These are phyloP conservation scores for Linnemannia hyalina DNA, from an alignment of 192 early-diverging fungal species.

Conservation along the genomic window DNA sequence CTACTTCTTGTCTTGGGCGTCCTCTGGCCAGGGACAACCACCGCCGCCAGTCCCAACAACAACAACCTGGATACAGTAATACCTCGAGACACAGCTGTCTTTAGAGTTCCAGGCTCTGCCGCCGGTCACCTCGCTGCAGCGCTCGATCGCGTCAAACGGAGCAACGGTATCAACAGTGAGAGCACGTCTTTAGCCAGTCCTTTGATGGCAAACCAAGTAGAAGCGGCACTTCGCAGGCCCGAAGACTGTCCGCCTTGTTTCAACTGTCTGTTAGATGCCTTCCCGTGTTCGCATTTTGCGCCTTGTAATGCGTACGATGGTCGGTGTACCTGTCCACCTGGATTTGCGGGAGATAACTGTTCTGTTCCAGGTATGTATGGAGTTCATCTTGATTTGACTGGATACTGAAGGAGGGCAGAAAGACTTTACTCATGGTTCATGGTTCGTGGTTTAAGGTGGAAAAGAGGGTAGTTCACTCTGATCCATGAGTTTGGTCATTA, in stretches of 20 bases:
- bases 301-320: conserved; percentile 81
- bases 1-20: background rate
- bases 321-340: conserved; percentile 78
- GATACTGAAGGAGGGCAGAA: too few relatives aligned
- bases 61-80: background rate
- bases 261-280: conserved; percentile 83
- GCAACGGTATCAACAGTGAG: background rate
- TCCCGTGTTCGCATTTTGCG: conserved; percentile 78
- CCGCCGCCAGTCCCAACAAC: background rate
- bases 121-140: background rate
- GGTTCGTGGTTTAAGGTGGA: background rate
- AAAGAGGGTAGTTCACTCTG: background rate
- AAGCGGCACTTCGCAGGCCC: background rate
- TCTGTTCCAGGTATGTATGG: conserved; percentile 68
- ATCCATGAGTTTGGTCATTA: background rate
- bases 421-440: background rate
- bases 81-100: background rate
- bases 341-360: conserved; percentile 87
- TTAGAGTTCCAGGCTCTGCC: background rate
- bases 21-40: background rate
- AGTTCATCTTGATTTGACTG: background rate
- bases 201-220: conserved; percentile 3
- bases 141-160: background rate
- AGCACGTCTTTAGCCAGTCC: conserved; percentile 29
- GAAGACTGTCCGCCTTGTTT: conserved; percentile 83